Base-by-base conservation (phyloP, 106 monocot species). In the Dioscorea alata region DNA sequence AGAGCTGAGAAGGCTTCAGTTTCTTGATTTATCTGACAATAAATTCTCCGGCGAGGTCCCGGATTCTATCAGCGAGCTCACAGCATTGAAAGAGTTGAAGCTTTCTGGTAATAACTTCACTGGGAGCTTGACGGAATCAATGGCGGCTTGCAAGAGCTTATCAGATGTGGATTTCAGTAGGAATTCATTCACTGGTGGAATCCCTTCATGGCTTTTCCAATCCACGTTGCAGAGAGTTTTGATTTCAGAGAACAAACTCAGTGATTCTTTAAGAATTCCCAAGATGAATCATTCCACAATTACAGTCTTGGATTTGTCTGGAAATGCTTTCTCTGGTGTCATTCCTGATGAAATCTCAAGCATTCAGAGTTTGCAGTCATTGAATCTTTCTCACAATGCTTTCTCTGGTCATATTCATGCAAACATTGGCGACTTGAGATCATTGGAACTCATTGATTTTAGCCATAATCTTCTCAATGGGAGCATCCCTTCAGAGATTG, bases 11-110 rank as follows among this genome's bases (percentile, higher is more conserved):
- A 73, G 56, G 49, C 61, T 93, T 15, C 72, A 86, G 67, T 60
- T 35, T 16, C 69, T 93, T 34, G 86, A 89, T 78, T 84, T 93
- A n/a, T 89, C 93, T 2, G 48, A 71, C 28, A 93, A 93, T 63
- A 68, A 60, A 32, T 86, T 93, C 50, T 70, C 71, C 0, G 89
- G 93, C 0, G 49, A 50, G 32, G 48, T 93, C 49, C 93, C 93
- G 0, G 79, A 70, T 67, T 84, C 84, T 3, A 24, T 89, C 16
- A 74, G 86, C 12, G 64, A 67, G 13, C 56, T 94, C 60, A 66
- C 63, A 57, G 12, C 18, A 2, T 28, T 90, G 67, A 78, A 82
- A 64, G 65, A 59, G 54, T 31, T 94, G 57, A 75, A 82, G 23
- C 59, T 90, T 35, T 90, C 93, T 2, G 42, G 68, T 33, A 94